Base-by-base conservation (phyloP, 768 basidiomycete genomes). In the Zangia roseola region DNA sequence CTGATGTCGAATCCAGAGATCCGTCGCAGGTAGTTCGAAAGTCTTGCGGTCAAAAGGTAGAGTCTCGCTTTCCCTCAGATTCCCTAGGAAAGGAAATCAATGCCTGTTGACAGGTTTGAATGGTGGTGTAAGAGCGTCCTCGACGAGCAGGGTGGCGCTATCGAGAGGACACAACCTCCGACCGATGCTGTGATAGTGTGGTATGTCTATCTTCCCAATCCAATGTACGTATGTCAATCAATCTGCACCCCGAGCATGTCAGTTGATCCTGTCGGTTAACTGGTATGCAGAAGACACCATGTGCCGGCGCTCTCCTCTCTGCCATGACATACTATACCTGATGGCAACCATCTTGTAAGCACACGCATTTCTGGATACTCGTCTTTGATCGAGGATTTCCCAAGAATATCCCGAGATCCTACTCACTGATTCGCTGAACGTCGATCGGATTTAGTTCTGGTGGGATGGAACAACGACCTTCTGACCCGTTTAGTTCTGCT, bases 181-280 rank as follows among this genome's bases (percentile, higher is more conserved):
- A 50, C 69, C 25, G 70, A 71, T 33, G 70, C 71, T 12, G 54
- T 63, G 40, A 69, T 71, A 68, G 68, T 71, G 10, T 69, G 71
- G 63, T 70, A 71, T 20, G 58, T 68, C 1, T 71, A 72, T 56
- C 49, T 66, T 26, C 62, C 71, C 28, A 71, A 70, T 36, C 70
- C 70, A 8, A 56, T 56, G 69, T 67, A n/a, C n/a, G n/a, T n/a
- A 45, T 26, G 42, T 35, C 19, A 3, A 35, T 20, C 8, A 26
- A 21, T 6, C 13, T 2, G 19, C 21, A 28, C n/a, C 10, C 21
- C 34, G 28, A 5, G n/a, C 4, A 16, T 40, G 35, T 4, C 5
- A 1, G 5, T 7, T n/a, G 12, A 28, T 13, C 19, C 5, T 12
- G 35, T 31, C 16, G 25, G 3, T 17, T 45, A 59, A 58, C 10